phyloP scores from a whole-genome alignment of 2,329 filamentous ascomycete species.

The Verticillium albo-atrum region DNA sequence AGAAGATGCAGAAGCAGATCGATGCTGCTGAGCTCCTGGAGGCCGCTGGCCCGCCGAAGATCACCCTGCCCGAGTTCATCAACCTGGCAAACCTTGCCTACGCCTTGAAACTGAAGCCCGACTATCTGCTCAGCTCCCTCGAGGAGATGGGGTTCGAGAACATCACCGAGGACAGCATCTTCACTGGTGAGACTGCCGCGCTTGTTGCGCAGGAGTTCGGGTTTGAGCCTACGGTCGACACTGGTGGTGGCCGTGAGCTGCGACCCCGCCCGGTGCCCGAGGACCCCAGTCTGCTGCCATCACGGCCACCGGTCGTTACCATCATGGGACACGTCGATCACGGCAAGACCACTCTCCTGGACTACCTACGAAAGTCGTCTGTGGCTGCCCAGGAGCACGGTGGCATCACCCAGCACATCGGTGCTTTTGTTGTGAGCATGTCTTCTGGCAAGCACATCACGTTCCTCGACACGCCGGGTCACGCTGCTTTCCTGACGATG shows the following conservation, averaged over 20 bases:
- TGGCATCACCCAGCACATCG: conserved; percentile 97
- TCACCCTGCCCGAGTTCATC: conserved; percentile 87
- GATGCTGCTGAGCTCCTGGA: conserved; percentile 36
- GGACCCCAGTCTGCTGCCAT: conserved; percentile 64
- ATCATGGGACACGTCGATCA: conserved; percentile 99
- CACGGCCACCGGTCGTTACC: conserved; percentile 87
- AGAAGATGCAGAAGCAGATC: conserved; percentile 30
- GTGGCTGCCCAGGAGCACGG: conserved; percentile 89
- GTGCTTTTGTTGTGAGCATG: conserved; percentile 89
- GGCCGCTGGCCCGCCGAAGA: conserved; percentile 36
- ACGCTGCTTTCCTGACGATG: conserved; percentile 95
- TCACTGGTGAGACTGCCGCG: conserved; percentile 86
- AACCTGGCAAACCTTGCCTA: conserved; percentile 78
- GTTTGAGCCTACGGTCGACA: conserved; percentile 76
- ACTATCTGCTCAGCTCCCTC: conserved; percentile 70
- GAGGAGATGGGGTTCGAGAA: conserved; percentile 87
- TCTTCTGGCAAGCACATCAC: conserved; percentile 86
- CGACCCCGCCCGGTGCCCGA: conserved; percentile 63
- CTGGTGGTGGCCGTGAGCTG: conserved; percentile 64
- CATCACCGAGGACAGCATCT: conserved; percentile 73
- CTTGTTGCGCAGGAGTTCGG: conserved; percentile 91
- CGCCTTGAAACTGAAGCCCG: conserved; percentile 65
- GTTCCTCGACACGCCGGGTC: conserved; percentile 93
- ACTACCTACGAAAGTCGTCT: conserved; percentile 89
- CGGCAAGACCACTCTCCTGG: conserved; percentile 93